phyloP scores from a whole-genome alignment of 495 filamentous ascomycete species.

The Glutinoglossum americanum region DNA sequence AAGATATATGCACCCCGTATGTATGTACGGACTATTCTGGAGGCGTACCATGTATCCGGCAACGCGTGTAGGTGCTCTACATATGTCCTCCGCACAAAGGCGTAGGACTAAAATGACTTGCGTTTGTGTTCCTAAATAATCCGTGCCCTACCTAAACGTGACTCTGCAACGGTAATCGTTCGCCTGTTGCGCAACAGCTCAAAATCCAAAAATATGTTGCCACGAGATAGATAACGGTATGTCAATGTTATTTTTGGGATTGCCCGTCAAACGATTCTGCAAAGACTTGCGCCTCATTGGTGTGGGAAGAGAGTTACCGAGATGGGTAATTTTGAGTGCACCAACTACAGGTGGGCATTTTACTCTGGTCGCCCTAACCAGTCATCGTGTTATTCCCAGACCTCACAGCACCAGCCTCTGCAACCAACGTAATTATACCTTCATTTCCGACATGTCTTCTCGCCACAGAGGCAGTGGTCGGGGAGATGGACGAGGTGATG shows the following conservation, averaged over 20 bases:
- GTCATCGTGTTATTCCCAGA: no score
- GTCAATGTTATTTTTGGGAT: no score
- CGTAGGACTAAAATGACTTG: background rate
- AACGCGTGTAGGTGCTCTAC: background rate
- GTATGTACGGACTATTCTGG: background rate
- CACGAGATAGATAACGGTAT: background rate
- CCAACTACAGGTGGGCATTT: no score
- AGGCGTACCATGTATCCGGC: background rate
- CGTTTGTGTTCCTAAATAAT: background rate
- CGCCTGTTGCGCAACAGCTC: background rate
- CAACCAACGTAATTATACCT: background rate
- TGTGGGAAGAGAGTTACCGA: no score
- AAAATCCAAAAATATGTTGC: no score
- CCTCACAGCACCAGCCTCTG: background rate
- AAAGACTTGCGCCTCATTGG: no score
- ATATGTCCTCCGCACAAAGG: no score
- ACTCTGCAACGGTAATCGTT: no score
- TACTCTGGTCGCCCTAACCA: no score
- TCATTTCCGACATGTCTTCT: background rate
- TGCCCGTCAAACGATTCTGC: no score
- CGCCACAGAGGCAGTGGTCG: slow-evolving; percentile 1
- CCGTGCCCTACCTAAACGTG: no score
- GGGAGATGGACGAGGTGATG: slow-evolving; percentile 11
- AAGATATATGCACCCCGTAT: background rate
- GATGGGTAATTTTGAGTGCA: no score